These are phyloP conservation scores for Taphrina betulina DNA, from an alignment of 1,139 yeast genomes.

Conservation along the genomic window DNA sequence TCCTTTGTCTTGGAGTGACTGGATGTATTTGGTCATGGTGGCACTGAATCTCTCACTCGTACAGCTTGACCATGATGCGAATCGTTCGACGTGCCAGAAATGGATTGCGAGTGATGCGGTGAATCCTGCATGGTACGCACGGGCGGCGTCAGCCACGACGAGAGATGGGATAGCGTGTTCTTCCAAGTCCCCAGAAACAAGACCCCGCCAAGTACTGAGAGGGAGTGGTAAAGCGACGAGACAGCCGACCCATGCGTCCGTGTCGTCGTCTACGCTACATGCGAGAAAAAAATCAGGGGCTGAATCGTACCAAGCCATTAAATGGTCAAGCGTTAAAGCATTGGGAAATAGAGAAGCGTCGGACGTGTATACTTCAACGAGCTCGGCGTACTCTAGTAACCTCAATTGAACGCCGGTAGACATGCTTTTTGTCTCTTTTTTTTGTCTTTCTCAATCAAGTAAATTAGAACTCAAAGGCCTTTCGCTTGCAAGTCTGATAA, in stretches of 20 bases:
- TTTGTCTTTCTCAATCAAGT: too few relatives aligned
- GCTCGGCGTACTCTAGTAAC: too few relatives aligned
- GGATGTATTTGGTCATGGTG: not conserved
- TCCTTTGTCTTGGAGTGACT: not conserved
- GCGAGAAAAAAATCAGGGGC: conserved; percentile 1
- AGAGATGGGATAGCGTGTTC: too few relatives aligned
- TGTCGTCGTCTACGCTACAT: not conserved
- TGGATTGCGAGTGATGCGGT: too few relatives aligned
- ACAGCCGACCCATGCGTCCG: not conserved
- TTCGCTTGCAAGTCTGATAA: too few relatives aligned
- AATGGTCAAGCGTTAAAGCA: not conserved
- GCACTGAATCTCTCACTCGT: not conserved
- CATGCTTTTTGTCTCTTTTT: too few relatives aligned
- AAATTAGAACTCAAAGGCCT: too few relatives aligned
- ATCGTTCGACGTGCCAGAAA: conserved; percentile 15
- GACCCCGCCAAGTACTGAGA: not conserved
- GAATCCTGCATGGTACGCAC: too few relatives aligned
- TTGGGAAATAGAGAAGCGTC: not conserved
- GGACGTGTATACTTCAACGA: not conserved
- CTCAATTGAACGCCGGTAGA: too few relatives aligned
- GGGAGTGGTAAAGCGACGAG: conserved; percentile 2
- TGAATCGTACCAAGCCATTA: not conserved
- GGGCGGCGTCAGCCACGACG: too few relatives aligned
- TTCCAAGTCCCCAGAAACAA: not conserved
- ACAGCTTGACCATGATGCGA: not conserved